Base-by-base conservation (phyloP, 345 rosid species). In the Brassica nigra region DNA sequence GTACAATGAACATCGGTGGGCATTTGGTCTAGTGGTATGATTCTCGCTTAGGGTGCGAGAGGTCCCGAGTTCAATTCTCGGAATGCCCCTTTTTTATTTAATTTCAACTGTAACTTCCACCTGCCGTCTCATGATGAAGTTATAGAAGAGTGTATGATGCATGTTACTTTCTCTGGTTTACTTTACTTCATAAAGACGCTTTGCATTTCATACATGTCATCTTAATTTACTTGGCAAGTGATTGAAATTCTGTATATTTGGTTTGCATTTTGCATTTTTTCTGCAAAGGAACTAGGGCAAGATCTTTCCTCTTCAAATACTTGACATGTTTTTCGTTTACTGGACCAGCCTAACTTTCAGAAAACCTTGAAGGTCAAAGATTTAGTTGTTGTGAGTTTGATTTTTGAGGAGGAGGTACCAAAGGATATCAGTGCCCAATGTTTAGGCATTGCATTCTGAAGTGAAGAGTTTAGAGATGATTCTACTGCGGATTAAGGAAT, bases 11-110 rank as follows among this genome's bases (percentile, higher is more conserved):
- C 27, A 54, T 54, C 59, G 7, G 4, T 2, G 92, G 92, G 92
- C 93, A 84, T 86, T 92, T 90, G 95, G 94, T 89, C 90, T 88
- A 89, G 92, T 89, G 94, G 90, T 82, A 89, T 88, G 90, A 89
- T 91, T 89, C 93, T 90, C 91, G 95, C 90, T 92, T 92, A 85
- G 89, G 91, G 91, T 89, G 89, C 89, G 86, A 91, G 90, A 89
- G 90, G 91, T 86, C 90, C 88, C 87, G 90, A 89, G 91, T 86
- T 86, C 92, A 86, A 91, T 86, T 59, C 15, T 59, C 64, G 64
- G 64, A 59, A 59, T 59, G 64, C 64, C 64, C 64, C 63, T 3
- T 49, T 49, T 54, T 6, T 52, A 4, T 49, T 49, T n/a, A 44
- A 12, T 4, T 49, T 6, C 5, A n/a, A 37, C 44, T 47, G 15